Base-by-base conservation (phyloP, 352 stramenopile species). In the Globisporangium echinulatum region DNA sequence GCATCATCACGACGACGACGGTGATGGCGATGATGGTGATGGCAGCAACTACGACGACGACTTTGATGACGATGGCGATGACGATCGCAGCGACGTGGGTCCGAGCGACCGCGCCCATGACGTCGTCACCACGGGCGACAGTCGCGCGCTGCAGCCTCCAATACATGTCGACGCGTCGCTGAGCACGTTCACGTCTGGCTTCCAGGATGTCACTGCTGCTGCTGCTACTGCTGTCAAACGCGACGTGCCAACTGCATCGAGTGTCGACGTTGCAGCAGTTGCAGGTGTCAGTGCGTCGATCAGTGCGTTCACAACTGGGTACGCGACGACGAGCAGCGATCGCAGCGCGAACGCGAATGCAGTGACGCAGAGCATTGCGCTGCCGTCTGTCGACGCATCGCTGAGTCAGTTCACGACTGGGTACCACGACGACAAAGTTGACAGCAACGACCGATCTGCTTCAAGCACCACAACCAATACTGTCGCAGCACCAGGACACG, bases 291-390 rank as follows among this genome's bases (percentile, higher is more conserved):
- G 25, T 33, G 56, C 61, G 15, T 84, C 75, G 1, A 52, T 84
- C 2, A 84, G 75, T 10, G 53, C 62, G 1, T 82, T 84, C 42
- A 78, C 46, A 36, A 50, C 46, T 36, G 46, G 46, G 14, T 25
- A 50, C n/a, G 17, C 17, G 15, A 25, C 14, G 5, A 8, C 36
- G 2, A 40, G 17, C 25, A 25, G 40, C 1, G 25, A 33, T 33
- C 25, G 25, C 25, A 33, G 25, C 25, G 25, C 25, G 25, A 33
- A 33, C 40, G 40, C 40, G 7, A 44, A 44, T 44, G 11, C 1
- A 8, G 46, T 50, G 5, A 50, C 14, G 7, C 15, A 43, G 2
- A 40, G 36, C 39, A 15, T 48, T 3, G 19, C 4, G 33, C 25
- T 53, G 46, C 46, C 17, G 9, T 3, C n/a, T 9, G 64, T 70